phyloP scores from a whole-genome alignment of 345 rosid species.

The Aurinia saxatilis region DNA sequence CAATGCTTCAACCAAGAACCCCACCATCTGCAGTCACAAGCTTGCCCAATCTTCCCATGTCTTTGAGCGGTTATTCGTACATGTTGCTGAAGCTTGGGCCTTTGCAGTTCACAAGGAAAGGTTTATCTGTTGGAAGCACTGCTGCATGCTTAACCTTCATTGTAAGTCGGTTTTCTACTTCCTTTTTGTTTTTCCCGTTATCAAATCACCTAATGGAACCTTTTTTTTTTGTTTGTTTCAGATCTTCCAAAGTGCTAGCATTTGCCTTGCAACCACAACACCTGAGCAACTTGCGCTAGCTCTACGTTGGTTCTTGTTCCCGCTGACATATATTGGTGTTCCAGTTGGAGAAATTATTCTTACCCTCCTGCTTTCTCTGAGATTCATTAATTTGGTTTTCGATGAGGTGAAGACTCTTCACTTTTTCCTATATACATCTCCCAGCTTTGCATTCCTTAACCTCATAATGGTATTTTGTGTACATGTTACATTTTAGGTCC shows the following conservation, averaged over 20 bases:
- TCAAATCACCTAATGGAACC: background rate
- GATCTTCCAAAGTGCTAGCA: slow-evolving; percentile 91
- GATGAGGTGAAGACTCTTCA: slow-evolving; percentile 57
- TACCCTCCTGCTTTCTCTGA: slow-evolving; percentile 77
- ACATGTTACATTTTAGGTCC: slow-evolving; percentile 48
- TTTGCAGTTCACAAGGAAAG: slow-evolving; percentile 81
- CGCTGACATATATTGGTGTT: slow-evolving; percentile 61
- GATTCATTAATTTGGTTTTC: slow-evolving; percentile 83
- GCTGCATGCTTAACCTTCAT: slow-evolving; percentile 88
- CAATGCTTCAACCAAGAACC: slow-evolving; percentile 77
- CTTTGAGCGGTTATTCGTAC: slow-evolving; percentile 71
- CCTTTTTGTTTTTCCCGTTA: background rate
- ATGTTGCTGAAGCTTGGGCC: slow-evolving; percentile 79
- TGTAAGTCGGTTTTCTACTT: slow-evolving; percentile 37
- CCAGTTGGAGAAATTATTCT: slow-evolving; percentile 87
- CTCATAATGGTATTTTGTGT: background rate
- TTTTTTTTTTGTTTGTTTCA: slow-evolving; percentile 27
- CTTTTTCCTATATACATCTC: background rate
- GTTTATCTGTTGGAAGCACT: slow-evolving; percentile 90
- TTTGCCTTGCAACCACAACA: slow-evolving; percentile 86
- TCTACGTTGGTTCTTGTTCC: slow-evolving; percentile 80
- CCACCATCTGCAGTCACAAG: slow-evolving; percentile 60
- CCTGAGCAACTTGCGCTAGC: slow-evolving; percentile 92
- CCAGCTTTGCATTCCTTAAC: background rate
- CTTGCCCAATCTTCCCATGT: slow-evolving; percentile 68